These are phyloP conservation scores for Nitzschia putrida DNA, from an alignment of 108 stramenopile genomes.

Conservation along the genomic window DNA sequence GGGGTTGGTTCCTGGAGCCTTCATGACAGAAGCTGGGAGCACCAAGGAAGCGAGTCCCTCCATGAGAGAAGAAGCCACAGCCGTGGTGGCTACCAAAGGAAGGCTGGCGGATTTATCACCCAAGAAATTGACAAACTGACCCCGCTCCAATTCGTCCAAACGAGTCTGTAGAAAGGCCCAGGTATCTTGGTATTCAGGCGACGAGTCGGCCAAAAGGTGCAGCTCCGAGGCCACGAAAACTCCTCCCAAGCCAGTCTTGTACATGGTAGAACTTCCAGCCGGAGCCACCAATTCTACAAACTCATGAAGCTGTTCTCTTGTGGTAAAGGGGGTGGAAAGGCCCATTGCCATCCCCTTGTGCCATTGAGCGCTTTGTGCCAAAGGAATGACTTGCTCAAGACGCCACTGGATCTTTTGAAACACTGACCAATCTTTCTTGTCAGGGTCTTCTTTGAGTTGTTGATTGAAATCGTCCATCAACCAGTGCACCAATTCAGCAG, in stretches of 20 bases:
- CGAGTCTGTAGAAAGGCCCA: slow-evolving; percentile 67
- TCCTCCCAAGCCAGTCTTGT: slow-evolving; percentile 60
- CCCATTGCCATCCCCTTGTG: slow-evolving; percentile 87
- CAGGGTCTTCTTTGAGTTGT: slow-evolving; percentile 35
- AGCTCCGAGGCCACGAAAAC: slow-evolving; percentile 81
- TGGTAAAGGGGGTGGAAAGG: slow-evolving; percentile 56
- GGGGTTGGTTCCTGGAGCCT: slow-evolving; percentile 19
- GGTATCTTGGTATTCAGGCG: slow-evolving; percentile 51
- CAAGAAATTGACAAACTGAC: slow-evolving; percentile 6
- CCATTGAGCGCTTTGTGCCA: slow-evolving; percentile 54
- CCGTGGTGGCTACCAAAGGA: slow-evolving; percentile 47
- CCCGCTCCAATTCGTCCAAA: slow-evolving; percentile 55
- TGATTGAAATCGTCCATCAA: slow-evolving; percentile 80
- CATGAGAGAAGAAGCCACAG: slow-evolving; percentile 59
- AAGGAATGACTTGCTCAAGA: slow-evolving; percentile 44
- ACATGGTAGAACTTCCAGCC: slow-evolving; percentile 2
- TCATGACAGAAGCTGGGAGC: slow-evolving; percentile 5
- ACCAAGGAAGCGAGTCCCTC: slow-evolving; percentile 68
- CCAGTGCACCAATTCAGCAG: slow-evolving; percentile 68
- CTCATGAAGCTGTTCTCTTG: slow-evolving; percentile 57
- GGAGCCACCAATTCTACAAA: slow-evolving; percentile 61
- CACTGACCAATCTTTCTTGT: slow-evolving; percentile 31
- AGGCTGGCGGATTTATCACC: slow-evolving; percentile 14
- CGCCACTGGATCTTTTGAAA: slow-evolving; percentile 26
- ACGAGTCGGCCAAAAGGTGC: slow-evolving; percentile 63